Evolutionary conservation across 2,329 filamentous ascomycete species (phyloP), one percentile per base, ranked within the genome.

Genomic region (Karstenula rhodostoma): DNA sequence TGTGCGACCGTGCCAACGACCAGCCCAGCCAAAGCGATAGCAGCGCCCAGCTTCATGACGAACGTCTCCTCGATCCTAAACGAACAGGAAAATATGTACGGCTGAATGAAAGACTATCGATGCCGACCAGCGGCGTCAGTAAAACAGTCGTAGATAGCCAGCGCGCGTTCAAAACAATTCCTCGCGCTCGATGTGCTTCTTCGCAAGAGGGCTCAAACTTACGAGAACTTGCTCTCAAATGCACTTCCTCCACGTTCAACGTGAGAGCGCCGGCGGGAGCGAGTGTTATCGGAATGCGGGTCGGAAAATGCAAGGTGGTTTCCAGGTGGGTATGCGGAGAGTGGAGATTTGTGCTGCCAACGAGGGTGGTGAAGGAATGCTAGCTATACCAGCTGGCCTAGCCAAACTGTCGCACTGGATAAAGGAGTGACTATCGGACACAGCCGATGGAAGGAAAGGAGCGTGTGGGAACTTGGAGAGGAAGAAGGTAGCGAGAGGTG

Each of bases 21-120:
- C 51, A 78, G 71, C 53, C 79, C 58, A 37, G 79, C 67, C 48
- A 62, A 62, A 62, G 61, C 68, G 48, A 75, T 58, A 52, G 77
- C 73, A 59, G 73, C 59, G 50, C 73, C 66, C 62, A 74, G 68
- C 77, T 81, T 84, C 84, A 86, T 86, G 63, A 50, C 66, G 64
- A 57, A 50, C 13, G 27, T 43, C 2, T 33, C 46, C 44, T 42
- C n/a, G 42, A 40, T 54, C 23, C 58, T 33, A 33, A 27, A 44
- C 17, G 48, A 67, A 37, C 43, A 19, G 48, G 49, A 33, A 64
- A 65, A 53, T 70, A 71, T 71, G 60, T 71, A 67, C 59, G 46
- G 58, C 35, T 61, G 61, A 66, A 67, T 54, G 56, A 58, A 61
- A 64, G 60, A 62, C 60, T 64, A 55, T 9, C 23, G 44, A 33